A percentile compares a stretch with the other conserved stretches of the same genome.
Evolutionary conservation across 495 filamentous ascomycete species (phyloP).

Genomic region (Clohesyomyces aquaticus): DNA sequence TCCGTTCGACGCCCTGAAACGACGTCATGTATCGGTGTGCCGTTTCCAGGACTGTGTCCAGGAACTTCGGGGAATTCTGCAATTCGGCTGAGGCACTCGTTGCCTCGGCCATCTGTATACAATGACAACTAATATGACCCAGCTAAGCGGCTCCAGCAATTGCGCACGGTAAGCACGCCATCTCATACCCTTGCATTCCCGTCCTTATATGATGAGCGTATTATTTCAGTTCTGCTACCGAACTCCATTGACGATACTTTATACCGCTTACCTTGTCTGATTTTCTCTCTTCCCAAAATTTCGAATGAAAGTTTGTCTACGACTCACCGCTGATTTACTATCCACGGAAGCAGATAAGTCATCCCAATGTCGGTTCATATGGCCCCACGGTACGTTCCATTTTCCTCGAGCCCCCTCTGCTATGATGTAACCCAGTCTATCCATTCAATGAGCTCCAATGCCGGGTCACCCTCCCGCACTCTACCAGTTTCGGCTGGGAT

Average conservation of each 20-base stretch:
- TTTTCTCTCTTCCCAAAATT: background rate
- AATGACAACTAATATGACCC: background rate
- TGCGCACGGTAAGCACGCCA: constrained; percentile 10
- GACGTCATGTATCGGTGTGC: background rate
- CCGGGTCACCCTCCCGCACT: constrained; percentile 83
- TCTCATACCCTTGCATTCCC: background rate
- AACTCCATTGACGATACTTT: constrained; percentile 48
- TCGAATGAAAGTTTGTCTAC: too few relatives aligned
- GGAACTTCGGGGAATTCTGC: background rate
- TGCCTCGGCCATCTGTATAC: constrained; percentile 10
- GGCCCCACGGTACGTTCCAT: constrained; percentile 12
- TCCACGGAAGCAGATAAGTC: too few relatives aligned
- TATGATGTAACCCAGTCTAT: constrained; percentile 97
- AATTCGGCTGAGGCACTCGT: constrained; percentile 1
- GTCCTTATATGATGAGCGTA: constrained; percentile 49
- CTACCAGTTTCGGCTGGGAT: constrained; percentile 64
- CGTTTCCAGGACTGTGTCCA: background rate
- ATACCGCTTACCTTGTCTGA: constrained; percentile 50
- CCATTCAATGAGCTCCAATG: constrained; percentile 90
- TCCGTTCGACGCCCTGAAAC: too few relatives aligned
- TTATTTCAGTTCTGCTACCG: constrained; percentile 54
- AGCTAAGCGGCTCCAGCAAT: constrained; percentile 1
- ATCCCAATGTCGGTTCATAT: background rate
- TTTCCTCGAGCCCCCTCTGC: constrained; percentile 33
- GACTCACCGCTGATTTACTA: too few relatives aligned